phyloP scores from a whole-genome alignment of 371 early-diverging fungal genomes.

The Sporodiniella umbellata region DNA sequence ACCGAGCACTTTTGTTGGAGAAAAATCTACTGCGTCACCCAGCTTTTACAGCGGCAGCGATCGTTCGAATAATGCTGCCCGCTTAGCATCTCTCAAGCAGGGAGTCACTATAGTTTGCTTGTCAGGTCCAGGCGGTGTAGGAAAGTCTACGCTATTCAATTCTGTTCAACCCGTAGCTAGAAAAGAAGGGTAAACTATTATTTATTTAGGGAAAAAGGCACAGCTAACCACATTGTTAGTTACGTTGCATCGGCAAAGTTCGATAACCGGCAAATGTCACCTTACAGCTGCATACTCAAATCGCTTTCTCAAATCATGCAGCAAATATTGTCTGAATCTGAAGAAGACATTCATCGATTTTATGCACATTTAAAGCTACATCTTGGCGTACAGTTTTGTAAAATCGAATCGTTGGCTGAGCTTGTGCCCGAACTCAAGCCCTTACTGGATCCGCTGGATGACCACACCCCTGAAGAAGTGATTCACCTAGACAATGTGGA shows the following conservation, averaged over 20 bases:
- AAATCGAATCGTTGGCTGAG: slow-evolving; percentile 31
- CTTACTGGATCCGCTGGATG: slow-evolving; percentile 23
- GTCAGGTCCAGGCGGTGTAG: slow-evolving; percentile 43
- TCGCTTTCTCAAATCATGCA: slow-evolving; percentile 41
- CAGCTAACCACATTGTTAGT: slow-evolving; percentile 4
- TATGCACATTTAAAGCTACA: slow-evolving; percentile 30
- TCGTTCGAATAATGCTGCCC: slow-evolving; percentile 17
- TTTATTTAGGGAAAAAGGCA: not conserved
- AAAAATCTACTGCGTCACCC: slow-evolving; percentile 29
- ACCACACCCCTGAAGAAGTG: slow-evolving; percentile 8
- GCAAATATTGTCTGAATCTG: slow-evolving; percentile 41
- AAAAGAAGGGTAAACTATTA: slow-evolving; percentile 39
- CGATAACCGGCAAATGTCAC: slow-evolving; percentile 36
- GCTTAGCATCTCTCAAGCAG: slow-evolving; percentile 7
- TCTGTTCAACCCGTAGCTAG: slow-evolving; percentile 36
- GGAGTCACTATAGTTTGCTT: slow-evolving; percentile 30
- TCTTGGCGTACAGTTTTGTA: slow-evolving; percentile 34
- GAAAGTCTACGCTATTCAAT: slow-evolving; percentile 41
- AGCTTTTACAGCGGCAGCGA: slow-evolving; percentile 39
- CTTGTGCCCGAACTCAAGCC: slow-evolving; percentile 41
- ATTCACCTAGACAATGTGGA: slow-evolving; percentile 37
- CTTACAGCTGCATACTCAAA: slow-evolving; percentile 35
- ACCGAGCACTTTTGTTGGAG: not conserved
- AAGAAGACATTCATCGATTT: slow-evolving; percentile 34
- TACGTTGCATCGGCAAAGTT: slow-evolving; percentile 41